A percentile compares a stretch with the other conserved stretches of the same genome.
These are phyloP conservation scores for Dactylis glomerata DNA, from an alignment of 176 grass and related monocot genomes.

Conservation along the genomic window DNA sequence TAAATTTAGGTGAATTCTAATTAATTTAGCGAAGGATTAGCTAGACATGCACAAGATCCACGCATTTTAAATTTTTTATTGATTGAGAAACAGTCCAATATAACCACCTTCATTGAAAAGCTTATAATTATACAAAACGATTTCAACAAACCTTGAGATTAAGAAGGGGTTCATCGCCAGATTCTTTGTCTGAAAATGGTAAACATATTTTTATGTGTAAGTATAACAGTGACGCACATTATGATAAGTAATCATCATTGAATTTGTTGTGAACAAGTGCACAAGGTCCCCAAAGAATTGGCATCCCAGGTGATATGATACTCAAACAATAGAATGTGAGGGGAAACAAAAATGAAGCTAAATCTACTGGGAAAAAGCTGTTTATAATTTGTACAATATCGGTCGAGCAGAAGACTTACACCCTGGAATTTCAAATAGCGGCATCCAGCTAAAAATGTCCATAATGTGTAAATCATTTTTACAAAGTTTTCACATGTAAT, in stretches of 20 bases:
- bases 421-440: background rate
- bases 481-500: background rate
- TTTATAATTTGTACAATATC: background rate
- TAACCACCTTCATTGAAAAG: background rate
- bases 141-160: constrained; percentile 44
- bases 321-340: background rate
- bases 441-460: too few species aligned
- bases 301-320: background rate
- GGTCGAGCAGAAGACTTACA: background rate
- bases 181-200: constrained; percentile 27
- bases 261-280: background rate
- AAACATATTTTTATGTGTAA: background rate
- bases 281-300: background rate
- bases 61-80: background rate
- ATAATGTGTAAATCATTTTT: background rate
- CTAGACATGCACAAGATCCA: background rate
- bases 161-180: background rate
- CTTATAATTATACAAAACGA: background rate
- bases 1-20: background rate
- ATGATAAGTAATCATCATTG: background rate
- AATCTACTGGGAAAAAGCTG: background rate
- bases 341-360: background rate
- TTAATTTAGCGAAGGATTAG: background rate
- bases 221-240: background rate
- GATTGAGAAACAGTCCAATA: background rate